Evolutionary conservation across 2,329 filamentous ascomycete genomes (phyloP).

Genomic region (Cladosporium sp.): DNA sequence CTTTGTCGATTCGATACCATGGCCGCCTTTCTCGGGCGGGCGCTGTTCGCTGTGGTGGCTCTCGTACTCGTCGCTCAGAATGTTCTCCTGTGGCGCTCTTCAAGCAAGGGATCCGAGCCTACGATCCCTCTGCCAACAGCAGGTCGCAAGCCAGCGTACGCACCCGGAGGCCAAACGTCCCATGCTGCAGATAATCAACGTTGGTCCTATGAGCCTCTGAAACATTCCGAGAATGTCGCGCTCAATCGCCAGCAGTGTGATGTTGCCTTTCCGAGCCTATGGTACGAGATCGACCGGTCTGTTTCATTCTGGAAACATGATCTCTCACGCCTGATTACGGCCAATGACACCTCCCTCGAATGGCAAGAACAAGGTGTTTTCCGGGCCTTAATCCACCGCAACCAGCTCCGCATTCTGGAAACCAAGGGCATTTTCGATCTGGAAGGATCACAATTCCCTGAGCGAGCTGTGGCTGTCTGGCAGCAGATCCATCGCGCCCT

Average conservation of each 20-base stretch:
- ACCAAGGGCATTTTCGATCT: constrained; percentile 30
- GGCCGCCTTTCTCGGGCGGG: no score
- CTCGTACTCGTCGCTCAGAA: no score
- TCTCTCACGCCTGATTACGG: constrained; percentile 23
- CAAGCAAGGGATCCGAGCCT: no score
- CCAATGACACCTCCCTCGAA: constrained; percentile 25
- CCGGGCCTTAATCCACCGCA: constrained; percentile 32
- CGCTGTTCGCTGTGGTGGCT: no score
- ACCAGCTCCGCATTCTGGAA: constrained; percentile 32
- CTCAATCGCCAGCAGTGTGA: constrained; percentile 29
- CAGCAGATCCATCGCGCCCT: constrained; percentile 49
- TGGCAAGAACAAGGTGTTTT: constrained; percentile 31
- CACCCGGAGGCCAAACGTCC: no score
- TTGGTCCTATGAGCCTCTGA: constrained; percentile 12
- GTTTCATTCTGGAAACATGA: constrained; percentile 26
- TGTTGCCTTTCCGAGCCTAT: constrained; percentile 31
- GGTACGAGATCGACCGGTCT: constrained; percentile 33
- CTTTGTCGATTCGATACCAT: no score
- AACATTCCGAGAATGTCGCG: constrained; percentile 23
- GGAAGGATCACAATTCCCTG: constrained; percentile 23
- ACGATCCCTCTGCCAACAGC: no score
- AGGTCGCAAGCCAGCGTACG: no score
- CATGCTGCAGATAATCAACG: no score
- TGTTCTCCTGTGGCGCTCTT: no score
- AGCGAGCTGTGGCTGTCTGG: constrained; percentile 40